Evolutionary conservation across 257 asterid genomes (phyloP), one percentile per base, ranked within the genome.

Genomic region (Solanum pimpinellifolium): DNA sequence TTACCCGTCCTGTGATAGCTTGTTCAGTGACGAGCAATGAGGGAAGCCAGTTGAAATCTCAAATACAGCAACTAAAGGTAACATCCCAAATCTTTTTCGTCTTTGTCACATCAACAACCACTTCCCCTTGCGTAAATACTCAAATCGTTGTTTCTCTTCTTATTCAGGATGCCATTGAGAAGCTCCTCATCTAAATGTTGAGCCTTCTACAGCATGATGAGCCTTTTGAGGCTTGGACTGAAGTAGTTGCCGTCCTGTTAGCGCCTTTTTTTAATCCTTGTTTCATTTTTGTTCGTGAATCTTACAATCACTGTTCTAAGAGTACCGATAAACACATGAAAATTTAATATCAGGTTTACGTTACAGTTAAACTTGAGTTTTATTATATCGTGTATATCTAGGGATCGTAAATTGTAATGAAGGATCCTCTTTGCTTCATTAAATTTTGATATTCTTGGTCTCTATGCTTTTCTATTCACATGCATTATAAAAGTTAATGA

Each of bases 1-100:
- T 96, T 42, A 94, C 98, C 9, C 92, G 99, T 59, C 98, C 98
- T 6, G 99, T 96, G n/a, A 96, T 96, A 33, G 94, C 98, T 14
- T 95, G 98, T 89, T 95, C 99, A 0, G 98, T 95, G 78, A 96
- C 99, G 1, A 92, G 95, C 93, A 96, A 96, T 3, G 98, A 96
- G 86, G 96, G 97, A 74, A 95, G 99, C 89, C 98, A 96, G 87
- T 90, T 95, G 98, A 96, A 91, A 92, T 88, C 98, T 86, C 98
- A 96, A 93, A 96, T 95, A 74, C 98, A 92, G 91, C 94, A 93
- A 85, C 86, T 96, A 86, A 95, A 95, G 98, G 99, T 94, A 25
- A 80, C 59, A 88, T 29, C 6, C 37, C 10, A 6, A 29, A 49
- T 9, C 69, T 6, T 49, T 70, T 56, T 56, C 23, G 42, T 33